Percentiles rank a stretch among this genome's conserved stretches.
Conservation (phyloP, 75 land plant species). For the Ceratopteris richardii region DNA sequence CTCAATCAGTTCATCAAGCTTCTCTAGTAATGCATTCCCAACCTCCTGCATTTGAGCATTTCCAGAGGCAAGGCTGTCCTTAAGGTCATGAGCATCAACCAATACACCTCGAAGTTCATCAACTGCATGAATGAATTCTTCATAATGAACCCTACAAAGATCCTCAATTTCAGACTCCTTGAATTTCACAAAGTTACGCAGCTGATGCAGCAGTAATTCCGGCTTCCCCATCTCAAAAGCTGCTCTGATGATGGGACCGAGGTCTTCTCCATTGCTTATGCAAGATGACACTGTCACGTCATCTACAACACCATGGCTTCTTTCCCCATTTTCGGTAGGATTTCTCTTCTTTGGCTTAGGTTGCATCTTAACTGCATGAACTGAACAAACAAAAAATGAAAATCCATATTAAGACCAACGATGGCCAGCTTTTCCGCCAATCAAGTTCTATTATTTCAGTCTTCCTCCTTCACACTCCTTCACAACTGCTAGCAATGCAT, state of each 20-base stretch:
- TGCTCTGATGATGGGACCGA: slow-evolving; percentile 69
- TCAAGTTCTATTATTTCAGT: no score
- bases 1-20: slow-evolving; percentile 73
- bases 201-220: slow-evolving; percentile 70
- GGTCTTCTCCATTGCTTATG: slow-evolving; percentile 78
- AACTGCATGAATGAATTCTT: slow-evolving; percentile 91
- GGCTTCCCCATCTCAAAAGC: slow-evolving; percentile 88
- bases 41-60: slow-evolving; percentile 71
- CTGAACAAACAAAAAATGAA: no score
- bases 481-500: no score
- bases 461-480: no score
- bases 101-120: slow-evolving; percentile 85
- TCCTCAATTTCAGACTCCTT: slow-evolving; percentile 97
- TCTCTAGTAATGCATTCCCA: slow-evolving; percentile 50
- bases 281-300: slow-evolving; percentile 54
- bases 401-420: no score
- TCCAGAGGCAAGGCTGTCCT: slow-evolving; percentile 45
- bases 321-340: slow-evolving; percentile 53
- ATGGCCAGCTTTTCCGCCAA: no score
- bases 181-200: slow-evolving; percentile 63
- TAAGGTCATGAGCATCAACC: slow-evolving; percentile 87
- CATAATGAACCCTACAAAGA: slow-evolving; percentile 80
- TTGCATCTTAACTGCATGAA: slow-evolving; percentile 19
- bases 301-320: slow-evolving; percentile 25
- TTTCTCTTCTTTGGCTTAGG: slow-evolving; percentile 38